A percentile compares a stretch with the other conserved stretches of the same genome.
Conservation (phyloP, 495 filamentous ascomycete genomes). For the Aspergillus coremiiformis region DNA sequence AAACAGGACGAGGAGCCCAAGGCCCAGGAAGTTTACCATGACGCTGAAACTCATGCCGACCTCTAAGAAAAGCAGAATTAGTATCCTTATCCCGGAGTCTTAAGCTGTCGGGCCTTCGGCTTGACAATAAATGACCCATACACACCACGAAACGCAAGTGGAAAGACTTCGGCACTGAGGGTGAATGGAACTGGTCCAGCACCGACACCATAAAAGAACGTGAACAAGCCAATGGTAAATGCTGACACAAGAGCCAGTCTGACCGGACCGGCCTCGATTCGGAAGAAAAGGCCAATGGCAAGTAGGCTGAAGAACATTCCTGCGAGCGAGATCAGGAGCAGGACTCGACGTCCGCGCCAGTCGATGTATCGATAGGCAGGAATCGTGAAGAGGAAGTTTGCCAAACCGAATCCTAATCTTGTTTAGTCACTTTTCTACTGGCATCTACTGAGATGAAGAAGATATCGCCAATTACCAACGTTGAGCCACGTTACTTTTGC, state of each 20-base stretch:
- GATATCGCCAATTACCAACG: slow-evolving; percentile 50
- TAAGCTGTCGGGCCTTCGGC: too few relatives aligned
- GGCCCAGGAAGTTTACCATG: slow-evolving; percentile 50
- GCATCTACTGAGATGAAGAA: too few relatives aligned
- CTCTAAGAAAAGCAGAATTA: slow-evolving; percentile 21
- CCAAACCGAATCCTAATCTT: slow-evolving; percentile 15
- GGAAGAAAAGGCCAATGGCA: slow-evolving; percentile 14
- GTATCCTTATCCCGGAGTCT: too few relatives aligned
- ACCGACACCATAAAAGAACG: slow-evolving; percentile 17
- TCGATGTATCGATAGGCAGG: slow-evolving; percentile 22
- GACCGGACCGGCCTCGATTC: not conserved
- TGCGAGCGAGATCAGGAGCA: slow-evolving; percentile 21
- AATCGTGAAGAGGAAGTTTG: slow-evolving; percentile 25
- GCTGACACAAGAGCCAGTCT: slow-evolving; percentile 8
- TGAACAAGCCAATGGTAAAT: slow-evolving; percentile 14
- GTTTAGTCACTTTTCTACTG: slow-evolving; percentile 8
- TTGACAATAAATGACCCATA: not conserved
- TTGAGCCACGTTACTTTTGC: slow-evolving; percentile 43
- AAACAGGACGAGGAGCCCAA: slow-evolving; percentile 20
- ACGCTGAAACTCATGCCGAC: slow-evolving; percentile 66
- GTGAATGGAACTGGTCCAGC: slow-evolving; percentile 21
- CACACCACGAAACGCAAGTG: slow-evolving; percentile 54
- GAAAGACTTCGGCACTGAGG: slow-evolving; percentile 58
- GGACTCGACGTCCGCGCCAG: slow-evolving; percentile 17
- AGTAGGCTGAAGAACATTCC: slow-evolving; percentile 19